A percentile compares a stretch with the other conserved stretches of the same genome.
These are phyloP conservation scores for Russula olivacea DNA, from an alignment of 768 basidiomycete genomes.

Conservation along the genomic window DNA sequence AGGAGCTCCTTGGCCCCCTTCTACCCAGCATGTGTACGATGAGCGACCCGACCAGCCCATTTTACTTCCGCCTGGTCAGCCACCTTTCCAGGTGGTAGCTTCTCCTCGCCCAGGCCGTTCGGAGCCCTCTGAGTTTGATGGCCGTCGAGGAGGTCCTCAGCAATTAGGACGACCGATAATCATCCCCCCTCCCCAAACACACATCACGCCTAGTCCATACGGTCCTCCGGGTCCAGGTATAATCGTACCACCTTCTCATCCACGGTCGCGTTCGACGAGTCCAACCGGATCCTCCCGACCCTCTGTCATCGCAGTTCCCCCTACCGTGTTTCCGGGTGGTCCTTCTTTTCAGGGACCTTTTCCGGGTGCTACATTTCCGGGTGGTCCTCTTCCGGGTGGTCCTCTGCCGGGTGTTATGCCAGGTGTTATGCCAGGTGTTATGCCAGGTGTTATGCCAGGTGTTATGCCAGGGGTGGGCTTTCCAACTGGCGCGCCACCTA, in stretches of 20 bases:
- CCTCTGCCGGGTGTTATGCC: background rate
- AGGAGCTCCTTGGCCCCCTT: background rate
- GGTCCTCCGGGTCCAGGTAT: background rate
- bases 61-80: background rate
- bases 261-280: background rate
- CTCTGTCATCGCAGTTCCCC: background rate
- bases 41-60: background rate
- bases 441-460: background rate
- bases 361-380: background rate
- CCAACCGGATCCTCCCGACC: background rate
- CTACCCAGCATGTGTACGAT: background rate
- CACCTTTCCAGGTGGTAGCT: background rate
- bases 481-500: background rate
- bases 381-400: background rate
- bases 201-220: background rate
- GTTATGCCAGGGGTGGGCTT: background rate
- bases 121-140: conserved; percentile 4
- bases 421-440: no score
- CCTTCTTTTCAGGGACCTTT: background rate
- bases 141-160: background rate
- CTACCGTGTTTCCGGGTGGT: background rate
- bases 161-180: conserved; percentile 11
- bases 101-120: background rate
- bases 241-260: background rate
- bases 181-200: conserved; percentile 2